Base-by-base conservation (phyloP, 345 rosid species). In the Litchi chinensis region DNA sequence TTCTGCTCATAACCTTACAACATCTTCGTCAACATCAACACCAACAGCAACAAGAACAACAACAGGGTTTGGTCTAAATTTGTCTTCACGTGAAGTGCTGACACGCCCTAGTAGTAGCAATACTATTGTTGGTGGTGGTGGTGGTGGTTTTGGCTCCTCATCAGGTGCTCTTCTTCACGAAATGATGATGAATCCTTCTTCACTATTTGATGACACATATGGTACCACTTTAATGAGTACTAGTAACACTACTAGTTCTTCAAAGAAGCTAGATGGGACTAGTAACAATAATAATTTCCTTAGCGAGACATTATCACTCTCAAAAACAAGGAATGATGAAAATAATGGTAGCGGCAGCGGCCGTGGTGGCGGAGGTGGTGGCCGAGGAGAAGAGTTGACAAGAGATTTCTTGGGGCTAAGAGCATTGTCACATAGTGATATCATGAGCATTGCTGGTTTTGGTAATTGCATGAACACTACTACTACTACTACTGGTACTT, bases 331-430 rank as follows among this genome's bases (percentile, higher is more conserved):
- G 65, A 60, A 60, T 21, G 65, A 60, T 21, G 65, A 60, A 10
- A 60, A 60, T 8, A 22, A 1, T 9, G 28, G 65, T 9, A n/a
- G 65, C 28, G 28, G 72, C 0, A 76, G 80, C 0, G 48, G 67
- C 22, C 82, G 74, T 10, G 79, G 87, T 50, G 94, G 87, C 73
- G 94, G 82, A 21, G 64, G 72, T 0, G 81, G 80, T 0, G 81
- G 80, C 48, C 83, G 75, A 19, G 79, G 87, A 54, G 94, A 88
- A 78, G 94, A 82, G 28, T 70, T 92, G 85, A 95, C 98, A 0
- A 91, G 98, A 85, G 98, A 95, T 81, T 95, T 95, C 90, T 87
- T 93, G 85, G 97, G 96, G 44, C 72, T 93, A 50, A 84, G 92
- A 80, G 87, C 95, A 5, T 83, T 92, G 43, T 90, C 95, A 62